Percentiles rank a stretch among this genome's conserved stretches.
phyloP scores from a whole-genome alignment of 495 filamentous ascomycete species.

The Tuber aestivum region DNA sequence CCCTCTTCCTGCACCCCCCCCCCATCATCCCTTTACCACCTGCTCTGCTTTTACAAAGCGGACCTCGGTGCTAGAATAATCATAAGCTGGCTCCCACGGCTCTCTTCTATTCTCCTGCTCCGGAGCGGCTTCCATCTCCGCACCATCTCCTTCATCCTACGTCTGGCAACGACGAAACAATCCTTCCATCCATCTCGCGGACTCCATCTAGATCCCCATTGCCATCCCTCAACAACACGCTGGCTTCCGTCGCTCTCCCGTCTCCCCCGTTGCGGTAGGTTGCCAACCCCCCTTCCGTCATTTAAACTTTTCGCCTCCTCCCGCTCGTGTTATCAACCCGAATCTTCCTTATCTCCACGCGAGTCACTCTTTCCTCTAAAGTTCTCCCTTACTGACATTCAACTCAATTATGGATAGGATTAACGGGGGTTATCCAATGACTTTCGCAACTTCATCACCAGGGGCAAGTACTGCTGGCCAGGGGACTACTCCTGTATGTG shows the following conservation, averaged over 20 bases:
- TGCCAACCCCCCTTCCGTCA: conserved; percentile 14
- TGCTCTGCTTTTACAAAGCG: conserved; percentile 39
- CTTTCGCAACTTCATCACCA: conserved; percentile 43
- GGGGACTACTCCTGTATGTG: conserved; percentile 41
- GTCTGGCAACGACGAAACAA: conserved; percentile 27
- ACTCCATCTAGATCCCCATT: conserved; percentile 39
- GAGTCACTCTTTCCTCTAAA: conserved; percentile 23
- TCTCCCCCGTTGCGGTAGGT: conserved; percentile 43
- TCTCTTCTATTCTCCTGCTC: conserved; percentile 41
- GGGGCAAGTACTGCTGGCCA: conserved; percentile 42
- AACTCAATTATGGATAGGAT: conserved; percentile 34
- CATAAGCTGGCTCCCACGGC: conserved; percentile 42
- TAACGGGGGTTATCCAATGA: conserved; percentile 42
- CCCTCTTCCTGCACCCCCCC: conserved; percentile 9
- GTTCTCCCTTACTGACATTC: conserved; percentile 34
- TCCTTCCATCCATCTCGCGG: conserved; percentile 42
- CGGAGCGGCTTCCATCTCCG: conserved; percentile 42
- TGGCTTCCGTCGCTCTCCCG: conserved; percentile 43
- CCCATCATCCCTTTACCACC: conserved; percentile 19
- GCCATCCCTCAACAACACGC: conserved; percentile 38
- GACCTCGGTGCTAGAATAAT: conserved; percentile 37
- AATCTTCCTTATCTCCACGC: conserved; percentile 39
- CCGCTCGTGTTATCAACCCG: conserved; percentile 33
- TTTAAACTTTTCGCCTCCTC: conserved; percentile 31
- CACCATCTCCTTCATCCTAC: conserved; percentile 41